phyloP scores from a whole-genome alignment of 2,329 filamentous ascomycete genomes.

The Hymenoscyphus fructigenus region DNA sequence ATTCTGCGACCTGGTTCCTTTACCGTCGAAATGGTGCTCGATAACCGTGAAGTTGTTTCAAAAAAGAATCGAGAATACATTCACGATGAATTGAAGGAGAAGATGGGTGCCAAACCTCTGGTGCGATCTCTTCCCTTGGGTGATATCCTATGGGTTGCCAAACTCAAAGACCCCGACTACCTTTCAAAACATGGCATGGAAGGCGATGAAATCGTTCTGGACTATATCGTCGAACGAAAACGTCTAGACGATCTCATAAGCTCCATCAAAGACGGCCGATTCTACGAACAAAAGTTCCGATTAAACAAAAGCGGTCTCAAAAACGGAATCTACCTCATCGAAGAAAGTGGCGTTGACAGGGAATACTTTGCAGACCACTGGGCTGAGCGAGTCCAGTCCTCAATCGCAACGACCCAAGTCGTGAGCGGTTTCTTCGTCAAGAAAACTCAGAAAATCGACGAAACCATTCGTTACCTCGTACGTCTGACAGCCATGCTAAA shows the following conservation, averaged over 20 bases:
- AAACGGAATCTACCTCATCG: conserved; percentile 76
- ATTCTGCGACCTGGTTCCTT: conserved; percentile 64
- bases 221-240: conserved; percentile 81
- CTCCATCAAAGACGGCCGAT: conserved; percentile 80
- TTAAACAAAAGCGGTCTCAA: conserved; percentile 69
- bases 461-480: conserved; percentile 73
- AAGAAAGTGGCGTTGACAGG: conserved; percentile 64
- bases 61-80: conserved; percentile 76
- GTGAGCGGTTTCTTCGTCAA: conserved; percentile 80
- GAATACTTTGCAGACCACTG: conserved; percentile 52
- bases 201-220: conserved; percentile 70
- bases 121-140: conserved; percentile 71
- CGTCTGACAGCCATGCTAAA: conserved; percentile 70
- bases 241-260: conserved; percentile 75
- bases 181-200: conserved; percentile 57
- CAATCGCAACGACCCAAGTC: conserved; percentile 75
- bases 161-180: conserved; percentile 58
- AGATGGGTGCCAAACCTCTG: conserved; percentile 63
- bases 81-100: conserved; percentile 63
- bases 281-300: conserved; percentile 82
- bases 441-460: conserved; percentile 71
- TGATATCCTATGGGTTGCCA: conserved; percentile 78
- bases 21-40: conserved; percentile 69
- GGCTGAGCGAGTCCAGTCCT: conserved; percentile 67
- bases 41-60: conserved; percentile 71